Conservation (phyloP, 1,284 basidiomycete species). For the Austropuccinia psidii region DNA sequence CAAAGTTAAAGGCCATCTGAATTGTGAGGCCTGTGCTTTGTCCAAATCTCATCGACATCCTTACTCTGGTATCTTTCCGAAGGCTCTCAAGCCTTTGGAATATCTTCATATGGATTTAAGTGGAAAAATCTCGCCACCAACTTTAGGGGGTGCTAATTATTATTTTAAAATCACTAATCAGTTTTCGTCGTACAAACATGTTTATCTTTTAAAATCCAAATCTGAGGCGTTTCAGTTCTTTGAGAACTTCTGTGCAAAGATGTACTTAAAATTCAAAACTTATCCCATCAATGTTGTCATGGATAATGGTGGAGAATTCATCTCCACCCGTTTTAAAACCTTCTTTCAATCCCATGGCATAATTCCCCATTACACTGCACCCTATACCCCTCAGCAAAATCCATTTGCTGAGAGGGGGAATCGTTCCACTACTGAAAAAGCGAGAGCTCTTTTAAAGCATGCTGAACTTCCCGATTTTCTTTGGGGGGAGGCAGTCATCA, state of each 20-base stretch:
- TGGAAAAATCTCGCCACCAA: not conserved
- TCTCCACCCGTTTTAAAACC: not conserved
- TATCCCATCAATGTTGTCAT: no score
- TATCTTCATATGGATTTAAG: not conserved
- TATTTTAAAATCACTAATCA: constrained; percentile 1
- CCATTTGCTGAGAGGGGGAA: not conserved
- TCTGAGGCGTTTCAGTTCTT: not conserved
- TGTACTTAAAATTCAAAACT: not conserved
- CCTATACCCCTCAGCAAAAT: not conserved
- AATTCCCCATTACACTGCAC: not conserved
- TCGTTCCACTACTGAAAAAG: not conserved
- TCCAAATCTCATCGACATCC: not conserved
- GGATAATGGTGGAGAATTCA: constrained; percentile 12
- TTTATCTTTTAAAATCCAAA: not conserved
- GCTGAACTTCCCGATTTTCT: not conserved
- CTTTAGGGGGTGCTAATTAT: constrained; percentile 1
- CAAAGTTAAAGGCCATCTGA: no score
- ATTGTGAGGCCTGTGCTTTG: not conserved
- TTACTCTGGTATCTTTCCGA: not conserved
- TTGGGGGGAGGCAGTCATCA: not conserved
- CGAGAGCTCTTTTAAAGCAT: not conserved
- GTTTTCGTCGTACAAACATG: not conserved
- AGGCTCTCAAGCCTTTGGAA: not conserved
- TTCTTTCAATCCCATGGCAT: not conserved
- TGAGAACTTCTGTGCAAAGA: not conserved